phyloP scores from a whole-genome alignment of 75 land plant genomes.

The Pinus taeda region DNA sequence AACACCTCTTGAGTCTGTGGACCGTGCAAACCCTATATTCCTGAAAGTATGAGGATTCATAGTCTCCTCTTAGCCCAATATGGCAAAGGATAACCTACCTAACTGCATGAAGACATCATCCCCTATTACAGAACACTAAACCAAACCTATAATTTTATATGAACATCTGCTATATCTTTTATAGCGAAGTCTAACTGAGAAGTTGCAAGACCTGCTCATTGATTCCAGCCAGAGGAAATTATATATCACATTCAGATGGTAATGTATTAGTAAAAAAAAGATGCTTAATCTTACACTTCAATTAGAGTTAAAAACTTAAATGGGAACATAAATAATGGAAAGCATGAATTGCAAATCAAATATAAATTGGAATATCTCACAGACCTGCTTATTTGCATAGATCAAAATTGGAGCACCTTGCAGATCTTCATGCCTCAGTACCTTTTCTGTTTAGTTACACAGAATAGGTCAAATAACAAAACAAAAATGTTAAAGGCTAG shows the following conservation, averaged over 20 bases:
- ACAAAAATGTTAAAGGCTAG: background rate
- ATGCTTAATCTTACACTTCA: background rate
- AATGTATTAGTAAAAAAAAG: background rate
- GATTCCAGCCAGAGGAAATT: background rate
- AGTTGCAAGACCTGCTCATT: background rate
- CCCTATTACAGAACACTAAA: background rate
- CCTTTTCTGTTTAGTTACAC: conserved; percentile 55
- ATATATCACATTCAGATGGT: background rate
- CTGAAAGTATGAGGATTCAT: background rate
- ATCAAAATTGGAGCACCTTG: conserved; percentile 87
- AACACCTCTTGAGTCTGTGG: background rate
- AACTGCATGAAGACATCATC: background rate
- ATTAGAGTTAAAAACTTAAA: background rate
- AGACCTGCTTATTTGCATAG: conserved; percentile 92
- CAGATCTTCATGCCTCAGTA: conserved; percentile 83
- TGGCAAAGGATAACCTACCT: background rate
- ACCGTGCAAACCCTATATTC: background rate
- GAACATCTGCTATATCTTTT: background rate
- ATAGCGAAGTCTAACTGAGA: background rate
- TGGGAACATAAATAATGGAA: background rate
- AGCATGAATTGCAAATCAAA: background rate
- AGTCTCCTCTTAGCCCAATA: background rate
- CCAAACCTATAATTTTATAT: background rate
- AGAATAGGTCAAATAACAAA: background rate
- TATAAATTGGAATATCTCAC: background rate